Evolutionary conservation across 2,329 filamentous ascomycete genomes (phyloP), one percentile per base, ranked within the genome.

Genomic region (Thielaviopsis musarum): DNA sequence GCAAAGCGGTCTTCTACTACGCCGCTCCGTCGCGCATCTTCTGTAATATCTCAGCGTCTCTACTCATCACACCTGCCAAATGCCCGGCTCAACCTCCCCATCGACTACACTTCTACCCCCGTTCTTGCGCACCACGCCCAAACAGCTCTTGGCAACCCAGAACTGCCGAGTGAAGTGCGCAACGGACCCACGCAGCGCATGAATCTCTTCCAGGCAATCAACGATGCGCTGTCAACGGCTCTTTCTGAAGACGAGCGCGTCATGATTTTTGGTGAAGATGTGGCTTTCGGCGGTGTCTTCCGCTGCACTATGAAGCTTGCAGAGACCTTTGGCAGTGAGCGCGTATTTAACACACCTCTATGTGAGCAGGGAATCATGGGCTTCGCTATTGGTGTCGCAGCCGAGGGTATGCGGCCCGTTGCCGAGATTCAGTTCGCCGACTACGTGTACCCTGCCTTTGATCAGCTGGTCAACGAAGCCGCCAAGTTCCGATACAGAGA

Each of bases 391-490:
- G 93, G 93, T 1, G 82, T 85, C 41, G 91, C 91, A 0, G 88
- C 88, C 6, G 87, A 95, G 73, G 91, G 91, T 24, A 90, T 95
- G 87, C 85, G 86, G 60, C 89, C 93, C 0, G 81, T 97, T 24
- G 91, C 91, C 0, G 93, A 98, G 74, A 90, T 96, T 59, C 91
- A 96, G 69, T 96, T 96, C 68, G 91, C 91, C 61, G 91, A 96
- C 69, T 96, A 96, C 69, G 84, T 95, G 59, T 95, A 84, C 69
- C 91, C 91, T 2, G 90, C 91, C 0, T 95, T 95, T 66, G 90
- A 96, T 67, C 90, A 96, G 74, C 79, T 96, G 34, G 89, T 95
- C 67, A 95, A 95, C 67, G 90, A 96, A 72, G 90, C 88, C 0
- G 88, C 89, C 62, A 95, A 95, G 72, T 85, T 87, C 67, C 78